phyloP scores from a whole-genome alignment of 2,329 filamentous ascomycete species.

The Cladosporium phlei region DNA sequence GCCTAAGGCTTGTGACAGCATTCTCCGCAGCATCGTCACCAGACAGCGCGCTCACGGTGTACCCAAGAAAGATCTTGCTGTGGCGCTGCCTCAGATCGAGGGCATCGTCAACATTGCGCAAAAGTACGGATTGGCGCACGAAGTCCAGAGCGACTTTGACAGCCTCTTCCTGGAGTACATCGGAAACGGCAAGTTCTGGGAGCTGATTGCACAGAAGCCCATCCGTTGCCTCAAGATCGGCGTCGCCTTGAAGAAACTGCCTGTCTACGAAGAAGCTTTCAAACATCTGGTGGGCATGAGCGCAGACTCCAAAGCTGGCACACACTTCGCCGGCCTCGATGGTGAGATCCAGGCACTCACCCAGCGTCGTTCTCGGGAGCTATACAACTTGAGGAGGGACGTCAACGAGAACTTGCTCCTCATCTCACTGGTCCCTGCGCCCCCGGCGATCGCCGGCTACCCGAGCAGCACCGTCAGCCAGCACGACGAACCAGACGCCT shows the following conservation, averaged over 20 bases:
- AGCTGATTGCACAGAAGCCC: constrained; percentile 31
- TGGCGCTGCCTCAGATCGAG: constrained; percentile 27
- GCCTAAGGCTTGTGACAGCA: constrained; percentile 19
- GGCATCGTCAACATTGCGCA: constrained; percentile 26
- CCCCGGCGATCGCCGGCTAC: not conserved
- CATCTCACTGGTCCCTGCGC: constrained; percentile 24
- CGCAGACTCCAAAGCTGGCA: constrained; percentile 18
- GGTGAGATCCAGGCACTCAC: constrained; percentile 18
- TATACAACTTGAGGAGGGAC: constrained; percentile 17
- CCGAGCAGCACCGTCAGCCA: constrained; percentile 7
- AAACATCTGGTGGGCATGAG: constrained; percentile 33
- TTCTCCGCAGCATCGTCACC: constrained; percentile 26
- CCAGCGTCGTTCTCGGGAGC: constrained; percentile 16
- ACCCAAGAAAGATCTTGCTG: constrained; percentile 14
- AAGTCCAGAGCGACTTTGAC: not conserved
- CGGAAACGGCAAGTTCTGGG: constrained; percentile 24
- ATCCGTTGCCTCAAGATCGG: constrained; percentile 32
- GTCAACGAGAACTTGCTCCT: constrained; percentile 24
- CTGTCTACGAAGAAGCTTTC: constrained; percentile 35
- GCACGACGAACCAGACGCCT: constrained; percentile 21
- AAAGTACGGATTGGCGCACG: constrained; percentile 13
- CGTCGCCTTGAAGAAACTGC: constrained; percentile 23
- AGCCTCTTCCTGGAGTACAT: not conserved
- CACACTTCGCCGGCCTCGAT: not conserved
- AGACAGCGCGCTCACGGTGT: not conserved